Conservation (phyloP, 2,329 filamentous ascomycete species). For the Claviceps pazoutovae region DNA sequence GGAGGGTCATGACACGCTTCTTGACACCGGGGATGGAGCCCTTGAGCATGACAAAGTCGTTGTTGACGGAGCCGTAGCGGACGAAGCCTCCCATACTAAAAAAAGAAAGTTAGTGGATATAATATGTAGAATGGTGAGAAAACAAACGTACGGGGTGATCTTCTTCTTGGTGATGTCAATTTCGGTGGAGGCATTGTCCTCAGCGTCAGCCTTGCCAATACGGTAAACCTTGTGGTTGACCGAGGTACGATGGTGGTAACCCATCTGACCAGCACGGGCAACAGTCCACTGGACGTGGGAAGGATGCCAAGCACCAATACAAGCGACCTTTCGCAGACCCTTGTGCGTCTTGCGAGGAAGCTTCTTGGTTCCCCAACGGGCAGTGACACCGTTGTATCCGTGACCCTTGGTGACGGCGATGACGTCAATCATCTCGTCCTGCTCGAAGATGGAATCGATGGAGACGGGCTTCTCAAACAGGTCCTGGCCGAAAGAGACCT, state of each 20-base stretch:
- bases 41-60: slow-evolving; percentile 98
- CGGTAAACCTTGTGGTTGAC: slow-evolving; percentile 99
- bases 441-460: slow-evolving; percentile 90
- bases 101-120: slow-evolving; percentile 15
- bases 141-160: slow-evolving; percentile 79
- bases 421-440: slow-evolving; percentile 98
- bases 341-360: slow-evolving; percentile 99
- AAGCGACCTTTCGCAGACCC: slow-evolving; percentile 99
- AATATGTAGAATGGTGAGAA: not conserved
- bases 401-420: slow-evolving; percentile 99
- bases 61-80: slow-evolving; percentile 97
- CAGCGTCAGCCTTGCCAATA: slow-evolving; percentile 82
- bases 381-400: slow-evolving; percentile 94
- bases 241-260: slow-evolving; percentile 99
- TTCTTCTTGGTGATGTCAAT: slow-evolving; percentile 97
- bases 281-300: slow-evolving; percentile 99
- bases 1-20: slow-evolving; percentile 98
- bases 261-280: slow-evolving; percentile 97
- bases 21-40: slow-evolving; percentile 94
- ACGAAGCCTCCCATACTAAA: slow-evolving; percentile 94
- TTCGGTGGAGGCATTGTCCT: slow-evolving; percentile 87
- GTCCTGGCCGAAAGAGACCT: slow-evolving; percentile 88
- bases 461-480: slow-evolving; percentile 99
- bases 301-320: slow-evolving; percentile 99
- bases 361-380: slow-evolving; percentile 99